These are phyloP conservation scores for Salix dunnii DNA, from an alignment of 345 rosid species.

Conservation along the genomic window DNA sequence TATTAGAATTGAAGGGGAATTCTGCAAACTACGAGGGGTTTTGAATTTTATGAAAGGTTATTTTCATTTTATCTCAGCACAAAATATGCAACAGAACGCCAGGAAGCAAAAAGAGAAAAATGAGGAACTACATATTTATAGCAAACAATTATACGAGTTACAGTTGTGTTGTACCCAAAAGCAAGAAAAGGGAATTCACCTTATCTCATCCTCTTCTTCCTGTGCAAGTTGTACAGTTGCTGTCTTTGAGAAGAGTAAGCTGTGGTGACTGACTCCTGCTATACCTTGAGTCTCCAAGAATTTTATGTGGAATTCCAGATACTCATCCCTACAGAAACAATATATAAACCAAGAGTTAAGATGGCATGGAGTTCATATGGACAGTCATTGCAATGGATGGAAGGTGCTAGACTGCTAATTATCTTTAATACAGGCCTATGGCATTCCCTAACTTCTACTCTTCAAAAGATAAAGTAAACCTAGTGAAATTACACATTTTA, in stretches of 20 bases:
- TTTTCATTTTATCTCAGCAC: not conserved
- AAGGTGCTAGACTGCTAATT: not conserved
- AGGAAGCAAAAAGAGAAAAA: not conserved
- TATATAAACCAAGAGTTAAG: not conserved
- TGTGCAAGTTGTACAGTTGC: conserved; percentile 58
- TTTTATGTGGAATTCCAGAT: conserved; percentile 54
- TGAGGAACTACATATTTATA: not conserved
- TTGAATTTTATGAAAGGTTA: not conserved
- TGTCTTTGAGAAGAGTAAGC: conserved; percentile 84
- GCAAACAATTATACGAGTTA: not conserved
- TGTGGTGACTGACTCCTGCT: conserved; percentile 97
- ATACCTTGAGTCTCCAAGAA: conserved; percentile 77
- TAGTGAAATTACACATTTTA: not conserved
- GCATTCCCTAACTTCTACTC: not conserved
- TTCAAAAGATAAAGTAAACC: not conserved
- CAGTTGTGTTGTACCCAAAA: not conserved
- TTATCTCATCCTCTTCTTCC: conserved; percentile 54
- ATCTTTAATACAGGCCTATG: not conserved
- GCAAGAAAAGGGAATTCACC: conserved; percentile 35
- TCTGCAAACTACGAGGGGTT: not conserved
- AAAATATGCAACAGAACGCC: conserved; percentile 5
- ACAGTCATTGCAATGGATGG: not conserved
- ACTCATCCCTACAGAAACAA: conserved; percentile 50
- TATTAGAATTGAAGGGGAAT: not conserved
- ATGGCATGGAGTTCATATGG: not conserved